Conservation (phyloP, 164 flowering plant genomes). For the Tetracentron sinense region DNA sequence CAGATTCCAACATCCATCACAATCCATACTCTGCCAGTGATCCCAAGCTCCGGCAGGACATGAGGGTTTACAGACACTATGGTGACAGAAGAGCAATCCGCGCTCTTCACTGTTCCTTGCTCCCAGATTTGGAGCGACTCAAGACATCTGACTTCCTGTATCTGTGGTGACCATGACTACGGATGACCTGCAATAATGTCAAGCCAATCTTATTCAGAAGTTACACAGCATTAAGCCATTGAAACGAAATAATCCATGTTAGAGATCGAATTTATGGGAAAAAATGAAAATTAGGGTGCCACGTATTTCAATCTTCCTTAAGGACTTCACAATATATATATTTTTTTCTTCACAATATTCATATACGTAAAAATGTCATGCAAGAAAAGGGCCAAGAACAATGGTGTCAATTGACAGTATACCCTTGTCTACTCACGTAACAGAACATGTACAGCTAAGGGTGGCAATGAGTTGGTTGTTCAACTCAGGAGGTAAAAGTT, state of each 20-base stretch:
- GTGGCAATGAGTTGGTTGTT: too few relatives aligned
- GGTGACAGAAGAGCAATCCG: constrained; percentile 38
- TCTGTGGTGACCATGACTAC: constrained; percentile 65
- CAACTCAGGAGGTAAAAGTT: not conserved
- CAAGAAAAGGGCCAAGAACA: too few relatives aligned
- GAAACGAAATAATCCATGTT: not conserved
- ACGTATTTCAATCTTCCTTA: too few relatives aligned
- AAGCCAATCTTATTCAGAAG: not conserved
- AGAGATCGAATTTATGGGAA: too few relatives aligned
- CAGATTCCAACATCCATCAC: constrained; percentile 46
- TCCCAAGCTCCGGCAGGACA: constrained; percentile 32
- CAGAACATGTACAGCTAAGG: not conserved
- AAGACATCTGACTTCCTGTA: constrained; percentile 40
- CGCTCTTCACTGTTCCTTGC: constrained; percentile 38
- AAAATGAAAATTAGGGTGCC: too few relatives aligned
- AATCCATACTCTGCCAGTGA: constrained; percentile 33
- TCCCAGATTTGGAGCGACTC: constrained; percentile 48
- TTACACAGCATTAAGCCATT: not conserved
- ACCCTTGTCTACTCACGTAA: too few relatives aligned
- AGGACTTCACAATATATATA: too few relatives aligned
- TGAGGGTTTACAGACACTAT: constrained; percentile 38
- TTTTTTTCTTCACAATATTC: too few relatives aligned
- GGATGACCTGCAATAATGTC: constrained; percentile 57
- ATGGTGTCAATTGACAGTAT: too few relatives aligned
- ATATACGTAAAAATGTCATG: too few relatives aligned